Base-by-base conservation (phyloP, 108 stramenopile genomes). In the Pseudonitzschia delicatissima region DNA sequence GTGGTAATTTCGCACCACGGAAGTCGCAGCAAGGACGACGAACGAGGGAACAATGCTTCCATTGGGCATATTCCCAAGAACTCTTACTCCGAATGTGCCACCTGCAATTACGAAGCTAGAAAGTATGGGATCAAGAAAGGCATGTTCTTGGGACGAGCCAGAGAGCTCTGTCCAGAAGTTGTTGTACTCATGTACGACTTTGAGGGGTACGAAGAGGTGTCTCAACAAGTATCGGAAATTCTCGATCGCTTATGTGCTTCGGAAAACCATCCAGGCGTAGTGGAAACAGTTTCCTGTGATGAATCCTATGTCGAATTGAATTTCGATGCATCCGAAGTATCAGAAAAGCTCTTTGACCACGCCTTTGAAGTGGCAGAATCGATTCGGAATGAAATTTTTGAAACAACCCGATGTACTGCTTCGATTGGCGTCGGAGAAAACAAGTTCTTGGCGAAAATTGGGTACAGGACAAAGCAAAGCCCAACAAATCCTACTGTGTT, bases 101-200 rank as follows among this genome's bases (percentile, higher is more conserved):
- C 95, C 12, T 97, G 96, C 75, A 97, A 95, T 77, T 97, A 97
- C 71, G 76, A 86, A 51, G 96, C 97, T 31, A 69, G 97, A 23
- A 83, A 86, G 17, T 83, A 79, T 72, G 97, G 97, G 9, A 74
- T 97, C 29, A 77, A 73, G 55, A 95, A 95, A 42, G 95, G 97
- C 51, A 97, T 96, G 96, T 96, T 92, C 69, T 70, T 97, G 33
- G 86, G 88, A 34, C 76, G 80, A 50, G 95, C 97, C 13, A 92
- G 86, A 68, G 37, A 90, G 55, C 79, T 93, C 8, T 95, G 94
- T 63, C 94, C 93, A 3, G 87, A 93, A 37, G 66, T 97, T 27
- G 63, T 95, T 27, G 90, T 97, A 57, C 74, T 97, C 15, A 82
- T 77, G 0, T 97, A 97, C 64, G 95, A 96, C 62, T 97, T 93